Base-by-base conservation (phyloP, 2,329 filamentous ascomycete species). In the Aureobasidium sp. region DNA sequence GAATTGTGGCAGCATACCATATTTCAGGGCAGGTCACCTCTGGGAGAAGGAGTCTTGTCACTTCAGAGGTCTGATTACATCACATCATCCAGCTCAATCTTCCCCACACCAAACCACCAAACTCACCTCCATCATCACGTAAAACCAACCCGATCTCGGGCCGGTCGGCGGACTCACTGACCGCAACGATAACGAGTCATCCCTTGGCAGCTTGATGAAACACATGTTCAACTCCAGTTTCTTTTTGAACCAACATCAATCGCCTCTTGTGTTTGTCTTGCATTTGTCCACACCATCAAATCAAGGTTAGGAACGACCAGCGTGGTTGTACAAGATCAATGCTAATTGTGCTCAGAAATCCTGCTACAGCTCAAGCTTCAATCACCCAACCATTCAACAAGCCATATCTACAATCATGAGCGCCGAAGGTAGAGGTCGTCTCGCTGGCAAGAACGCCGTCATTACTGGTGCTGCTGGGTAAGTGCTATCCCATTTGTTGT, bases 401-500 rank as follows among this genome's bases (percentile, higher is more conserved):
- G n/a, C 32, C 14, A 19, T 4, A 17, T 24, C 19, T 34, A 19
- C 48, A 41, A 41, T 6, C 37, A 51, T 51, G 48, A 51, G 48
- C 48, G 17, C 48, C 19, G 48, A 51, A 51, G 48, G 48, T 34
- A 51, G 48, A 48, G 70, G 69, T 59, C 78, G 81, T 63, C 74
- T 85, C 52, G 74, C 79, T 58, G 80, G 80, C 68, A 85, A 85
- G 71, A 84, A 83, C 70, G 79, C 79, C 67, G 75, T 95, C 67
- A 79, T 95, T 71, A 95, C 89, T 52, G 89, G 89, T 65, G 89
- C 86, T 60, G 89, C 84, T 64, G 88, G 88, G 88, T 94, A 79
- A 71, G 83, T 56, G 21, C 8, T 32, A 14, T 22, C 6, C 21
- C 35, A n/a, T 35, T 45, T 29, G 30, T 1, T 29, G 7, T n/a